Evolutionary conservation across 768 basidiomycete genomes (phyloP).

Genomic region (Termitomyces sp.): DNA sequence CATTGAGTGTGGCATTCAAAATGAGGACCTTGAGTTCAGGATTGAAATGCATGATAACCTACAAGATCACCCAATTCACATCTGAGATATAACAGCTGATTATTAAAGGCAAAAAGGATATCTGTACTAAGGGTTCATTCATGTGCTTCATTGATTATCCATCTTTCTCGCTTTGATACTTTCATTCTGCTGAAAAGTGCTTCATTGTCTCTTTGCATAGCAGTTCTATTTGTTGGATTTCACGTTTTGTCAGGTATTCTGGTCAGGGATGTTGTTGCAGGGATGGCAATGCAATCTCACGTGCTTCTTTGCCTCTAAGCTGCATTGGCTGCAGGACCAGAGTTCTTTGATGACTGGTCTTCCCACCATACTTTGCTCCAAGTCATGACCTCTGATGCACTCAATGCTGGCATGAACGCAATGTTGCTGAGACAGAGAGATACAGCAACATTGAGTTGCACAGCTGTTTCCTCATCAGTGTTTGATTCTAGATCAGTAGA

Average conservation of each 20-base stretch:
- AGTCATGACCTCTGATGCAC: constrained; percentile 79
- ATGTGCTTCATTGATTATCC: constrained; percentile 80
- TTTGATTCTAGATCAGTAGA: too few relatives aligned
- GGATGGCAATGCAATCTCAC: constrained; percentile 55
- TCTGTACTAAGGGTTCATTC: constrained; percentile 97
- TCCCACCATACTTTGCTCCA: constrained; percentile 83
- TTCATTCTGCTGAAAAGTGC: constrained; percentile 89
- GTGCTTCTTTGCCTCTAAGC: constrained; percentile 67
- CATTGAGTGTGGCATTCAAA: constrained; percentile 96
- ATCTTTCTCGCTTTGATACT: constrained; percentile 78
- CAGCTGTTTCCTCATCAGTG: too few relatives aligned
- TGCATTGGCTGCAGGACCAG: constrained; percentile 79
- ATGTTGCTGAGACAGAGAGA: too few relatives aligned
- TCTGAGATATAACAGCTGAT: constrained; percentile 51
- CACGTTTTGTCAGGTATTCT: constrained; percentile 95
- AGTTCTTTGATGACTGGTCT: constrained; percentile 79
- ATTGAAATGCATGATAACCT: constrained; percentile 96
- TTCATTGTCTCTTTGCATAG: constrained; percentile 93
- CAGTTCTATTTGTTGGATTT: constrained; percentile 93
- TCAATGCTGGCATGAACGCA: constrained; percentile 75
- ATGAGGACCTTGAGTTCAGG: constrained; percentile 93
- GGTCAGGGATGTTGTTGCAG: constrained; percentile 88
- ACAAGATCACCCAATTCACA: constrained; percentile 23
- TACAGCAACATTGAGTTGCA: too few relatives aligned
- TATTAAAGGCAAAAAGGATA: constrained; percentile 96